Conservation (phyloP, 768 basidiomycete genomes). For the Termitomyces eurrhizus region DNA sequence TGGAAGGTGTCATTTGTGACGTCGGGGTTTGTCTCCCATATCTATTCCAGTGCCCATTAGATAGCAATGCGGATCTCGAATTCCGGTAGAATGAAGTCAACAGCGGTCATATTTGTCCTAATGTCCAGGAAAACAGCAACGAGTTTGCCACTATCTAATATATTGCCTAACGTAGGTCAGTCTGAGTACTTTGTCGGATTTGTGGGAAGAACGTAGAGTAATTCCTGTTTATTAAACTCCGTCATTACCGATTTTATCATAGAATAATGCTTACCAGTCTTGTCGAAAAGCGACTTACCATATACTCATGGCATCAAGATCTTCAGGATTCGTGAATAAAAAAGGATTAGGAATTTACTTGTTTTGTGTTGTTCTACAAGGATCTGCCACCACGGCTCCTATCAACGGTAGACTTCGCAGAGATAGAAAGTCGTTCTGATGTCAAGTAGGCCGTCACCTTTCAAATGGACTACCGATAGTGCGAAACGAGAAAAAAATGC, state of each 20-base stretch:
- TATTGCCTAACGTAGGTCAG: slow-evolving; percentile 64
- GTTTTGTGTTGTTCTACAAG: too few relatives aligned
- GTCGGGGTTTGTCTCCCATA: too few relatives aligned
- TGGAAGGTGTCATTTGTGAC: too few relatives aligned
- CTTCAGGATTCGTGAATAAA: slow-evolving; percentile 65
- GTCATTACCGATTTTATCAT: background rate
- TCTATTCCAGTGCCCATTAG: background rate
- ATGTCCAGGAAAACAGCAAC: slow-evolving; percentile 62
- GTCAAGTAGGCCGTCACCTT: too few relatives aligned
- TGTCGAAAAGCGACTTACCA: slow-evolving; percentile 52
- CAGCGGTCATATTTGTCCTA: slow-evolving; percentile 35
- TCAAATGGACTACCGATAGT: too few relatives aligned
- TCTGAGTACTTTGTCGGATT: slow-evolving; percentile 37
- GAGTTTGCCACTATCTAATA: slow-evolving; percentile 56
- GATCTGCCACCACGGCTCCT: too few relatives aligned
- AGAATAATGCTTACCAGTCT: slow-evolving; percentile 31
- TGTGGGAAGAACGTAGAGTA: slow-evolving; percentile 47
- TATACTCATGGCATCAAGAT: slow-evolving; percentile 38
- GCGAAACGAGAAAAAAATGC: too few relatives aligned
- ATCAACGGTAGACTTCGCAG: too few relatives aligned
- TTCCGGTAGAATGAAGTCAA: slow-evolving; percentile 52
- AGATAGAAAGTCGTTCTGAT: too few relatives aligned
- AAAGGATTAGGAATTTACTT: slow-evolving; percentile 41
- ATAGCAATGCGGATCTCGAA: slow-evolving; percentile 32
- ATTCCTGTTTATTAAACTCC: slow-evolving; percentile 27